Evolutionary conservation across 2,329 filamentous ascomycete genomes (phyloP).

Genomic region (Pseudofabraea citricarpa): DNA sequence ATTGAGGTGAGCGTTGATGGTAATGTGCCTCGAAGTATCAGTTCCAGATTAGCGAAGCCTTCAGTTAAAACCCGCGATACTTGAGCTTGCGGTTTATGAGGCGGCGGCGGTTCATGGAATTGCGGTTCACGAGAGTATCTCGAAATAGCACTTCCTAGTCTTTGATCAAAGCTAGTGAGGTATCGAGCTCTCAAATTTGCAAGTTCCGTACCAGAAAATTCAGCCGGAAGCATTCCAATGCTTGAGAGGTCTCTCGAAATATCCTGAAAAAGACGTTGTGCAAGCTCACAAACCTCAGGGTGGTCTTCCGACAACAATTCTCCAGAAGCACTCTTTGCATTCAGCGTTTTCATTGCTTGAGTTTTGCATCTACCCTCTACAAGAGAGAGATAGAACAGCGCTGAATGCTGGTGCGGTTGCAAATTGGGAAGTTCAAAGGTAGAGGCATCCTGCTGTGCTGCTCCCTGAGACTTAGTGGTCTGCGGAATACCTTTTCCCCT

Average conservation of each 20-base stretch:
- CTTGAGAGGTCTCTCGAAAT: conserved; percentile 16
- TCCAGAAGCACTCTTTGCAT: conserved; percentile 14
- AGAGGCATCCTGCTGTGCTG: not conserved
- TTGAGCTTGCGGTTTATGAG: too few species aligned
- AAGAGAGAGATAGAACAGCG: conserved; percentile 24
- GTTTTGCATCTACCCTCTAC: conserved; percentile 25
- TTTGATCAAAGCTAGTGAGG: conserved; percentile 19
- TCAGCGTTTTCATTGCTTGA: conserved; percentile 20
- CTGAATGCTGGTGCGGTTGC: conserved; percentile 17
- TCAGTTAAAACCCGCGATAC: too few species aligned
- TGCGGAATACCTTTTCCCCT: not conserved
- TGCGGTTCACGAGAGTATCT: too few species aligned
- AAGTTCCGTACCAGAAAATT: conserved; percentile 13
- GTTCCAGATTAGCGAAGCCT: too few species aligned
- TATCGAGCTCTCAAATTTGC: conserved; percentile 15
- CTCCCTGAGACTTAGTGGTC: not conserved
- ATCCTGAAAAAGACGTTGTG: conserved; percentile 18
- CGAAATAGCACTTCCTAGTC: conserved; percentile 18
- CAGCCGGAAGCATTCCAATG: conserved; percentile 21
- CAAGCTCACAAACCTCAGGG: conserved; percentile 17
- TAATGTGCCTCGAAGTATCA: too few species aligned
- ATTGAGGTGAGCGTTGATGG: too few species aligned
- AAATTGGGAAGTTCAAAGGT: conserved; percentile 10
- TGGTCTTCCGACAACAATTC: conserved; percentile 20
- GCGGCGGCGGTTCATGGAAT: too few species aligned